Percentiles rank a stretch among this genome's conserved stretches.
Evolutionary conservation across 495 filamentous ascomycete species (phyloP).

Genomic region (Hypoxylon intermedium): DNA sequence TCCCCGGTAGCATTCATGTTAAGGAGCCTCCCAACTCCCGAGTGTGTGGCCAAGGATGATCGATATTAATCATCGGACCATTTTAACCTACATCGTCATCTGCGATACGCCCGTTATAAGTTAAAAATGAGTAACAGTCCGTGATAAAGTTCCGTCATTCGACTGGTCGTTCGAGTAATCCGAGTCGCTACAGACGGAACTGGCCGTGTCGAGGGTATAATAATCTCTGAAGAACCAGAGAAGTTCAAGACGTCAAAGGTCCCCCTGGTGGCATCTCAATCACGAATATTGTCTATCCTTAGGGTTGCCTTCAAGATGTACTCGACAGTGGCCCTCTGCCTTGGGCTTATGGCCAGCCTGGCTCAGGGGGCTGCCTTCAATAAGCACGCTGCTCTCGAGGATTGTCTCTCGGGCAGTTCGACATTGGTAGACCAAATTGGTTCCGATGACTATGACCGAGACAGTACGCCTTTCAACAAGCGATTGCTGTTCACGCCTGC

Average conservation of each 20-base stretch:
- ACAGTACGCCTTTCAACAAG: constrained; percentile 51
- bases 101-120: constrained; percentile 27
- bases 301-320: constrained; percentile 29
- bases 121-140: constrained; percentile 21
- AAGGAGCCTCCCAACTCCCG: constrained; percentile 25
- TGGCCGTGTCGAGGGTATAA: constrained; percentile 36
- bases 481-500: constrained; percentile 48
- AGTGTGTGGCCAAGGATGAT: constrained; percentile 25
- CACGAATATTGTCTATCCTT: neutral
- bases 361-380: constrained; percentile 30
- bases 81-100: constrained; percentile 28
- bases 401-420: constrained; percentile 47
- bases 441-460: constrained; percentile 49
- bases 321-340: constrained; percentile 27
- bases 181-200: constrained; percentile 20
- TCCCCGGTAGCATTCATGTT: constrained; percentile 16
- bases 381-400: constrained; percentile 47
- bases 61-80: constrained; percentile 36
- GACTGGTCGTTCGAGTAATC: constrained; percentile 33
- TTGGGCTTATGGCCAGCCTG: constrained; percentile 37
- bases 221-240: constrained; percentile 13
- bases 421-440: constrained; percentile 44
- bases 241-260: constrained; percentile 4
- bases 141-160: constrained; percentile 28
- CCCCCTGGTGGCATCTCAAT: constrained; percentile 3